Conservation (phyloP, 164 flowering plant genomes). For the Paratinospora sagittata region DNA sequence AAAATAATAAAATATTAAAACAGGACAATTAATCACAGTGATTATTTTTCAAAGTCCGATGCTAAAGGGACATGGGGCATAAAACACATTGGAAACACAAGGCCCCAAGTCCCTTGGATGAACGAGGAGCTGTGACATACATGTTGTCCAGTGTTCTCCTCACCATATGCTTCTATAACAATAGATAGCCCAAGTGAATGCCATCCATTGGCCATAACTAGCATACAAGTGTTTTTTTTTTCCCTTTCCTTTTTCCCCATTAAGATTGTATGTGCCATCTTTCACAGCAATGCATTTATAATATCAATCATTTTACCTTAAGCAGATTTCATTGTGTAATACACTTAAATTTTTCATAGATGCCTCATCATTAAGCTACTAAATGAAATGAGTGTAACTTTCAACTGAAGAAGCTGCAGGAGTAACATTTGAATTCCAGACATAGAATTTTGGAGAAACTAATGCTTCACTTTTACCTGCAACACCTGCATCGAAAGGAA, state of each 20-base stretch:
- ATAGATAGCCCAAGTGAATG: not conserved
- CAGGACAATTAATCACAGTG: too few species aligned
- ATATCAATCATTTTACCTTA: too few species aligned
- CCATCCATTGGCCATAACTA: not conserved
- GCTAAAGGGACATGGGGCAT: too few species aligned
- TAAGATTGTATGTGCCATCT: too few species aligned
- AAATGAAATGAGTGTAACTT: not conserved
- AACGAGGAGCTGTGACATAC: too few species aligned
- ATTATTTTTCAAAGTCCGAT: too few species aligned
- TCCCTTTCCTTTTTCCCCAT: not conserved
- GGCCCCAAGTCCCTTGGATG: too few species aligned
- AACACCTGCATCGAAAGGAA: slow-evolving; percentile 94
- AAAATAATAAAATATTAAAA: too few species aligned
- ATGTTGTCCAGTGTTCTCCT: too few species aligned
- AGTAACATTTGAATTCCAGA: slow-evolving; percentile 2
- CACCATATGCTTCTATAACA: too few species aligned
- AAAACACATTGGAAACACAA: too few species aligned
- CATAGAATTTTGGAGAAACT: not conserved
- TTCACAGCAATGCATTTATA: too few species aligned
- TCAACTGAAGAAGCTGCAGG: not conserved
- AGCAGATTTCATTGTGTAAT: not conserved
- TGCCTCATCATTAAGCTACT: not conserved
- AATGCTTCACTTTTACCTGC: slow-evolving; percentile 46
- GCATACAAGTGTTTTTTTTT: not conserved
- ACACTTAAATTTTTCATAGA: not conserved